phyloP scores from a whole-genome alignment of 2,329 filamentous ascomycete genomes.

The Cryoendolithus antarcticus region DNA sequence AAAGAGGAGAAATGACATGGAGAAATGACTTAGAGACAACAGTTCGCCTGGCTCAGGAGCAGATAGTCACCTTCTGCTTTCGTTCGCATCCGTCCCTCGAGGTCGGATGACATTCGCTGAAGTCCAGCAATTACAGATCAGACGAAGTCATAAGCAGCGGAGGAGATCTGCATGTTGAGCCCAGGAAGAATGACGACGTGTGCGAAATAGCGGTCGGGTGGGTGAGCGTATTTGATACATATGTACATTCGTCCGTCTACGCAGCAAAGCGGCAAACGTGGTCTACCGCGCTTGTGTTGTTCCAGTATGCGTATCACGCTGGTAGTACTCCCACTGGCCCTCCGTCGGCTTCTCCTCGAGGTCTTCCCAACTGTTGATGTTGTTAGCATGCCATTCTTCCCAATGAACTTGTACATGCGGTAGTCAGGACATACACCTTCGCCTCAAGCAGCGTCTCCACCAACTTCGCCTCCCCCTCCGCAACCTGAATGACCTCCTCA shows the following conservation, averaged over 20 bases:
- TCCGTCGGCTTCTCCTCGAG: constrained; percentile 70
- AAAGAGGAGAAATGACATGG: too few species aligned
- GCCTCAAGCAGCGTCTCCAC: constrained; percentile 65
- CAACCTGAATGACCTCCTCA: constrained; percentile 88
- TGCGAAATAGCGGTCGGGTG: too few species aligned
- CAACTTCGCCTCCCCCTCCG: constrained; percentile 72
- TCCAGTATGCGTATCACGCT: constrained; percentile 39
- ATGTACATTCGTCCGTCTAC: constrained; percentile 4
- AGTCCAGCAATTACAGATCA: too few species aligned
- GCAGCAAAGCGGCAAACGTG: constrained; percentile 1
- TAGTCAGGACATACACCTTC: constrained; percentile 81
- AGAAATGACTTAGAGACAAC: too few species aligned
- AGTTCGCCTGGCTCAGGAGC: too few species aligned
- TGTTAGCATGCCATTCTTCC: constrained; percentile 25
- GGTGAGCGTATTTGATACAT: constrained; percentile 7
- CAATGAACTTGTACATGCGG: too few species aligned
- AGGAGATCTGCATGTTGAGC: too few species aligned
- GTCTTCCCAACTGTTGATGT: constrained; percentile 65
- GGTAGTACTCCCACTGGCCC: constrained; percentile 84
- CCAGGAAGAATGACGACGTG: too few species aligned
- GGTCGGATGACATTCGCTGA: too few species aligned
- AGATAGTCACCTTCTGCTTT: too few species aligned
- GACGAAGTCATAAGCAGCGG: too few species aligned
- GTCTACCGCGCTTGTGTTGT: constrained; percentile 3
- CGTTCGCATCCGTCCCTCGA: too few species aligned